Evolutionary conservation across 345 rosid species (phyloP), one percentile per base, ranked within the genome.

Genomic region (Salix caprea): DNA sequence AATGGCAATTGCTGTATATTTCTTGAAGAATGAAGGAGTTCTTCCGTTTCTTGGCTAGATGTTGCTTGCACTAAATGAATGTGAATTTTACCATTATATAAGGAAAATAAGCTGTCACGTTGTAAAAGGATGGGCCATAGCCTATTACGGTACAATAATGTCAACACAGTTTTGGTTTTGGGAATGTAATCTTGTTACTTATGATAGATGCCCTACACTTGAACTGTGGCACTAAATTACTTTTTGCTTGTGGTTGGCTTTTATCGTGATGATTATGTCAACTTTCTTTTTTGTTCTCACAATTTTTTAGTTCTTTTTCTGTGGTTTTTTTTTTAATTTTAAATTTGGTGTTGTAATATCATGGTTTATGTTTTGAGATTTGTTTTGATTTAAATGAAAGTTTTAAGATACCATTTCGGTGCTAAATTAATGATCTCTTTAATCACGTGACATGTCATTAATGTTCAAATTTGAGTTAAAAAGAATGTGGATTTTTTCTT

Each of bases 1-100:
- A 8, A 76, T 86, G 24, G 86, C 90, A 36, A 74, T 89, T 34
- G 86, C 84, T 46, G 79, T 69, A 14, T 84, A 82, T 50, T 73
- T 84, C 71, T 34, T 82, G 84, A 87, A 72, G 85, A 80, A 73
- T 18, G 74, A 74, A 69, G 83, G 67, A 36, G 61, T 67, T 60
- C 61, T 78, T 60, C 48, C 77, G 46, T 46, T 46, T 34, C 39
- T 73, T 34, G 76, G 36, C 61, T 78, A 78, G 69, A 42, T 9
- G 21, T 5, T n/a, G 6, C 48, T 42, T 5, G 5, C 7, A 76
- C 36, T 6, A 26, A 19, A 15, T 24, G 48, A 40, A 15, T 13
- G 26, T 42, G 30, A 30, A 44, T 65, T 37, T 26, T 28, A 6
- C 36, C 19, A 13, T 28, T 26, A 36, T 11, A 39, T 16, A 61